Percentiles rank a stretch among this genome's conserved stretches.
phyloP scores from a whole-genome alignment of 176 grass and related monocot genomes.

The Oryza australiensis region DNA sequence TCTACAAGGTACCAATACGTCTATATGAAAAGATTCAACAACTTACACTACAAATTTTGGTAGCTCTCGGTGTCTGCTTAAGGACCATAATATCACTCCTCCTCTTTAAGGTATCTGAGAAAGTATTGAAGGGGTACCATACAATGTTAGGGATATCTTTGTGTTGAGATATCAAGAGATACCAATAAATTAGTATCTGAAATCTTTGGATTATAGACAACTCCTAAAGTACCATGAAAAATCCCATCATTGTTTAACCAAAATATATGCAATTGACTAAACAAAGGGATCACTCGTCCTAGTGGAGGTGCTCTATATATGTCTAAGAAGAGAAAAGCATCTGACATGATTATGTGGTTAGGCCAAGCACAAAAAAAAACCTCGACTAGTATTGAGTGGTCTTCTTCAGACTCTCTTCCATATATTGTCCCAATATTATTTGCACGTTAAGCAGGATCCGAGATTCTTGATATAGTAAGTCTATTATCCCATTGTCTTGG shows the following conservation, averaged over 20 bases:
- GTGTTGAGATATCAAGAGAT: neutral
- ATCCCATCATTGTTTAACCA: neutral
- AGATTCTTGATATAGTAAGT: neutral
- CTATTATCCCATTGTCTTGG: neutral
- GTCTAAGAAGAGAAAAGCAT: neutral
- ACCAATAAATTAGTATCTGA: neutral
- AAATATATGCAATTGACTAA: neutral
- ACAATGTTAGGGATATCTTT: too few relatives aligned
- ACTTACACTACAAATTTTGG: too few relatives aligned
- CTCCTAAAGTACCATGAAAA: neutral
- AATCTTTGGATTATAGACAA: neutral
- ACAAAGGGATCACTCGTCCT: neutral
- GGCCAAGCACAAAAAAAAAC: neutral
- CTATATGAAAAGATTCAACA: too few relatives aligned
- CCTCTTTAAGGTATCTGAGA: too few relatives aligned
- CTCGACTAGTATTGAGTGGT: neutral
- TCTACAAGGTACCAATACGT: too few relatives aligned
- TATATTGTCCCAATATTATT: neutral
- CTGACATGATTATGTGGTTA: neutral
- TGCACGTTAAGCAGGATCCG: neutral
- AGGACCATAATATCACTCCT: too few relatives aligned
- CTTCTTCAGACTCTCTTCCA: neutral
- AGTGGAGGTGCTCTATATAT: neutral
- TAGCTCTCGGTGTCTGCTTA: too few relatives aligned
- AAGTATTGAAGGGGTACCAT: too few relatives aligned